Conservation (phyloP, 257 asterid species). For the Fraxinus cuspidata region DNA sequence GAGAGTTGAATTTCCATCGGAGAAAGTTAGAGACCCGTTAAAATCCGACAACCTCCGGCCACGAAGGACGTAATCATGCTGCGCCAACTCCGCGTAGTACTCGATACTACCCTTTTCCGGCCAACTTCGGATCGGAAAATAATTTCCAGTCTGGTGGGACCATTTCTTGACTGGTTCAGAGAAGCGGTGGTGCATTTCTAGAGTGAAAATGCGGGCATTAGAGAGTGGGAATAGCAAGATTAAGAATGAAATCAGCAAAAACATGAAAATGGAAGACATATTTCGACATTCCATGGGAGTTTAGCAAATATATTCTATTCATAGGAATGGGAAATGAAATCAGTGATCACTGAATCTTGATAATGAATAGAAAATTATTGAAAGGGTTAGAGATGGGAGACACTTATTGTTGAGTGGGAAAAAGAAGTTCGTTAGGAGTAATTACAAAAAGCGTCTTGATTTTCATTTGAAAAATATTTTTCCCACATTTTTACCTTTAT, state of each 20-base stretch:
- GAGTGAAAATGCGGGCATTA: constrained; percentile 51
- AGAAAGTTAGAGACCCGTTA: constrained; percentile 56
- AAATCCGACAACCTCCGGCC: constrained; percentile 46
- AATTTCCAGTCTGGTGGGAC: constrained; percentile 35
- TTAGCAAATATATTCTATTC: not conserved
- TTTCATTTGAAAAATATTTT: too few relatives aligned
- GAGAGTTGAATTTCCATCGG: constrained; percentile 67
- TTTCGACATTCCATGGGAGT: constrained; percentile 18
- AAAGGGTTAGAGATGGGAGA: not conserved
- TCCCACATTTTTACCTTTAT: too few relatives aligned
- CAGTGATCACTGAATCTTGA: constrained; percentile 16
- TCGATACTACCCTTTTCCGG: constrained; percentile 59
- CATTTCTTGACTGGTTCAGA: constrained; percentile 69
- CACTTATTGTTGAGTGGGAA: not conserved
- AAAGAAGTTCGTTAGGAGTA: not conserved
- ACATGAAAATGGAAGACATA: constrained; percentile 43
- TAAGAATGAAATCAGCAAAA: constrained; percentile 27
- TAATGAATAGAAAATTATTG: not conserved
- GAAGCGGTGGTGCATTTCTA: constrained; percentile 86
- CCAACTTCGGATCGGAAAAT: constrained; percentile 41
- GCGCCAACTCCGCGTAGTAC: constrained; percentile 56
- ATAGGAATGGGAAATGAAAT: constrained; percentile 17
- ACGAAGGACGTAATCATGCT: constrained; percentile 52
- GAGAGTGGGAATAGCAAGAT: constrained; percentile 32
- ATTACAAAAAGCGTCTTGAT: too few relatives aligned